Evolutionary conservation across 305 asterid species (phyloP).

Genomic region (Solanum aculeatissimum): DNA sequence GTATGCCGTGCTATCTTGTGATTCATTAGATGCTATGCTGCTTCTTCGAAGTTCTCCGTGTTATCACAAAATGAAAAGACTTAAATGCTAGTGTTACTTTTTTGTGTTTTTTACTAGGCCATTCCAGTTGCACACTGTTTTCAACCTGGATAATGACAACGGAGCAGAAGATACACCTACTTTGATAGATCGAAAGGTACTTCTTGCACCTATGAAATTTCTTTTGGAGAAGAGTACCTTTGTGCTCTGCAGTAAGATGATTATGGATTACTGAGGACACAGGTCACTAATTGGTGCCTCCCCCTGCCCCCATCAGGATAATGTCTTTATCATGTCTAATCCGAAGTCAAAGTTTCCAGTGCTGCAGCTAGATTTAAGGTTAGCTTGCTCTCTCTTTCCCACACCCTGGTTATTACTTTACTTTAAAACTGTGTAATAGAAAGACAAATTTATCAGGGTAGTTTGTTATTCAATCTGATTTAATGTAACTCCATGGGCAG

Average conservation of each 20-base stretch:
- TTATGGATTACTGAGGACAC: background rate
- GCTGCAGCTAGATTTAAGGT: constrained; percentile 77
- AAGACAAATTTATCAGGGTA: background rate
- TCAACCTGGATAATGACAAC: constrained; percentile 59
- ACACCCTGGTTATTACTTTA: background rate
- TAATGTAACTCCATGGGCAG: constrained; percentile 28
- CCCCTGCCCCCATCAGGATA: constrained; percentile 32
- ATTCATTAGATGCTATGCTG: background rate
- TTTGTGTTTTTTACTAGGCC: constrained; percentile 33
- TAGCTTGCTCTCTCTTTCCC: constrained; percentile 7
- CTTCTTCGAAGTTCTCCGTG: constrained; percentile 1
- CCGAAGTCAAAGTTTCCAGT: constrained; percentile 70
- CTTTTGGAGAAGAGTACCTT: background rate
- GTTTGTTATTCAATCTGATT: background rate
- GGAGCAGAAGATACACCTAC: constrained; percentile 68
- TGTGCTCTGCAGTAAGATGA: constrained; percentile 1
- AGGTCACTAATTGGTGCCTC: background rate
- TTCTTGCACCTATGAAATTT: background rate
- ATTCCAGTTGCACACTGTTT: constrained; percentile 66
- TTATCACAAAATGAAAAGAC: background rate
- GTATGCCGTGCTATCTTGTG: constrained; percentile 31
- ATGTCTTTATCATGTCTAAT: constrained; percentile 75
- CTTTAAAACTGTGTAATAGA: background rate
- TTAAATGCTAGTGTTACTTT: constrained; percentile 1
- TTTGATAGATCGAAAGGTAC: constrained; percentile 66